phyloP scores from a whole-genome alignment of 2,329 filamentous ascomycete genomes.

The Fusarium devonianum region DNA sequence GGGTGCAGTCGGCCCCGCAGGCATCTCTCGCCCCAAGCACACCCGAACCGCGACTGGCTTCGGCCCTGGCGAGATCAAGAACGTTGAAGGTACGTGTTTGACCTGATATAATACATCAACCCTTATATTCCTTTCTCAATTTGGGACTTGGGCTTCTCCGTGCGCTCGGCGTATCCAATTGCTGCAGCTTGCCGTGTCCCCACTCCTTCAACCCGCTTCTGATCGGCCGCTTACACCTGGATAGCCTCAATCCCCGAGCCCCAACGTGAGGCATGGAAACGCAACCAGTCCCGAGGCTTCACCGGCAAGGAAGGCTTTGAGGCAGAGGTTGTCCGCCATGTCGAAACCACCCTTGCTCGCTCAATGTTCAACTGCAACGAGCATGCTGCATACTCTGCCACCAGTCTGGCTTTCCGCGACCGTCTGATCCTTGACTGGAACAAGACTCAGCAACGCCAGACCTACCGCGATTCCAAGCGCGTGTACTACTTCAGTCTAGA shows the following conservation, averaged over 20 bases:
- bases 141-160: slow-evolving; percentile 4
- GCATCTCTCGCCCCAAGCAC: slow-evolving; percentile 89
- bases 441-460: slow-evolving; percentile 95
- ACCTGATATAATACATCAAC: no score
- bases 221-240: slow-evolving; percentile 17
- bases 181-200: background rate
- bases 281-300: slow-evolving; percentile 71
- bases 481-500: slow-evolving; percentile 98
- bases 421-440: slow-evolving; percentile 96
- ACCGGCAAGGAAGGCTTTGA: slow-evolving; percentile 83
- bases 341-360: slow-evolving; percentile 94
- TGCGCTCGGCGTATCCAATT: no score
- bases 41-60: slow-evolving; percentile 97
- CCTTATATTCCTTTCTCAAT: no score
- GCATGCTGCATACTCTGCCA: slow-evolving; percentile 87
- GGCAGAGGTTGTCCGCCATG: slow-evolving; percentile 87
- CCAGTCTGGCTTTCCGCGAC: slow-evolving; percentile 90
- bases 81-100: slow-evolving; percentile 76
- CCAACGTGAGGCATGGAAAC: slow-evolving; percentile 81
- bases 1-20: slow-evolving; percentile 84
- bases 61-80: slow-evolving; percentile 89
- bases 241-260: slow-evolving; percentile 83
- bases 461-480: slow-evolving; percentile 87
- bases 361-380: slow-evolving; percentile 99
- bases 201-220: background rate